A percentile compares a stretch with the other conserved stretches of the same genome.
Conservation (phyloP, 208 protist species). For the Acanthamoeba pearcei region DNA sequence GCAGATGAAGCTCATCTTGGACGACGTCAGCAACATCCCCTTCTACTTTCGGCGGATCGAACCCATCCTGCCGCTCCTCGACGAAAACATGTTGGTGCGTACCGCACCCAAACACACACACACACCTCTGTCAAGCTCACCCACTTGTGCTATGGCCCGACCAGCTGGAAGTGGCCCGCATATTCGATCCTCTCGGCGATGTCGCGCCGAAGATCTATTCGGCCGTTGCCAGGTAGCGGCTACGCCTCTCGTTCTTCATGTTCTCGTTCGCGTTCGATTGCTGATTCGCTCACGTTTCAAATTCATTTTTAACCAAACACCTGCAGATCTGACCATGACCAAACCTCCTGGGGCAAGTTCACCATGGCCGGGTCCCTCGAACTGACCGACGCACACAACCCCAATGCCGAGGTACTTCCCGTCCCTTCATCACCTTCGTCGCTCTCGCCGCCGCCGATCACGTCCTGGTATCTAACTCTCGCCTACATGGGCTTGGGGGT, state of each 20-base stretch:
- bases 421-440: not conserved
- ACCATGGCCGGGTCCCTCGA: not conserved
- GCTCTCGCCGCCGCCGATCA: too few relatives aligned
- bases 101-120: not conserved
- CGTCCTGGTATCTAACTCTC: not conserved
- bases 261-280: not conserved
- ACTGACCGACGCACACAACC: slow-evolving; percentile 5
- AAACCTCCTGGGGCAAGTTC: slow-evolving; percentile 18
- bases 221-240: not conserved
- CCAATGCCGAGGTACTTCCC: not conserved
- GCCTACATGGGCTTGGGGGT: not conserved
- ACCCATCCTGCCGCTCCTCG: slow-evolving; percentile 15
- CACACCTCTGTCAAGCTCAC: not conserved
- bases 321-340: not conserved
- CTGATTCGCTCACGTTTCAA: not conserved
- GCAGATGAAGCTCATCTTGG: slow-evolving; percentile 38
- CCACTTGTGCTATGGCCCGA: not conserved
- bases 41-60: slow-evolving; percentile 38
- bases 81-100: not conserved
- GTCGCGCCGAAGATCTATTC: slow-evolving; percentile 23
- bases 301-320: not conserved
- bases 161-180: slow-evolving; percentile 13
- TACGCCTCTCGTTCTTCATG: not conserved
- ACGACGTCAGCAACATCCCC: slow-evolving; percentile 35
- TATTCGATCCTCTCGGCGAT: slow-evolving; percentile 21